Conservation (phyloP, 176 grass and related monocot species). For the Paspalum notatum region DNA sequence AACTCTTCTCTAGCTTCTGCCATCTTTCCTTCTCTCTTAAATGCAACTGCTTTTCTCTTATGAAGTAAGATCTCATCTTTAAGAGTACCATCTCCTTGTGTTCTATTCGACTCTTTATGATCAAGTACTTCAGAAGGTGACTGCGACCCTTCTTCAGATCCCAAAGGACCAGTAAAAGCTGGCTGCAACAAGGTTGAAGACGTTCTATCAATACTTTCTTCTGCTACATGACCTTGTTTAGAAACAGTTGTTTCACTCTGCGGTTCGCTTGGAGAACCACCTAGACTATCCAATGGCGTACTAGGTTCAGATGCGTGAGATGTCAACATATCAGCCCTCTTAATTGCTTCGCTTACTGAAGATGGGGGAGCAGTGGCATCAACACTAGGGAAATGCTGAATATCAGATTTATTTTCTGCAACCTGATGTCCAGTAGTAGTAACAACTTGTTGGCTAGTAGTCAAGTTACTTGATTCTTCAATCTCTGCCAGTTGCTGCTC, state of each 20-base stretch:
- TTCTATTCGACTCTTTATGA: constrained; percentile 35
- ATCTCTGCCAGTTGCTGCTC: constrained; percentile 78
- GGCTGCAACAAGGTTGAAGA: constrained; percentile 1
- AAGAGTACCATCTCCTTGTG: constrained; percentile 48
- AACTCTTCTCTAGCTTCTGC: constrained; percentile 84
- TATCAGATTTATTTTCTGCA: constrained; percentile 28
- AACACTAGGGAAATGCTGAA: constrained; percentile 19
- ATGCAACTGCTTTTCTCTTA: constrained; percentile 80
- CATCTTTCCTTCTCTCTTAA: constrained; percentile 91
- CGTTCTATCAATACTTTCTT: neutral
- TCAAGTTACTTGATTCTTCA: constrained; percentile 44
- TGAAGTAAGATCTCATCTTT: constrained; percentile 80
- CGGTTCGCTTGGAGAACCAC: constrained; percentile 20
- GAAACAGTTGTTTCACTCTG: neutral
- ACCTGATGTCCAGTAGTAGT: constrained; percentile 15
- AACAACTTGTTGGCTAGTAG: constrained; percentile 38
- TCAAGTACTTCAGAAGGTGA: constrained; percentile 36
- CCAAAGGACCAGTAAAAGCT: constrained; percentile 32
- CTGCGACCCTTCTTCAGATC: constrained; percentile 36
- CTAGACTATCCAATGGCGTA: neutral
- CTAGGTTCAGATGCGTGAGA: neutral
- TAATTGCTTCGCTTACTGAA: constrained; percentile 1
- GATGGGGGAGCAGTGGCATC: constrained; percentile 14
- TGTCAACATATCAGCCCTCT: neutral
- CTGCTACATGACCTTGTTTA: neutral